A percentile compares a stretch with the other conserved stretches of the same genome.
These are phyloP conservation scores for Oleoguttula mirabilis DNA, from an alignment of 495 filamentous ascomycete genomes.

Conservation along the genomic window DNA sequence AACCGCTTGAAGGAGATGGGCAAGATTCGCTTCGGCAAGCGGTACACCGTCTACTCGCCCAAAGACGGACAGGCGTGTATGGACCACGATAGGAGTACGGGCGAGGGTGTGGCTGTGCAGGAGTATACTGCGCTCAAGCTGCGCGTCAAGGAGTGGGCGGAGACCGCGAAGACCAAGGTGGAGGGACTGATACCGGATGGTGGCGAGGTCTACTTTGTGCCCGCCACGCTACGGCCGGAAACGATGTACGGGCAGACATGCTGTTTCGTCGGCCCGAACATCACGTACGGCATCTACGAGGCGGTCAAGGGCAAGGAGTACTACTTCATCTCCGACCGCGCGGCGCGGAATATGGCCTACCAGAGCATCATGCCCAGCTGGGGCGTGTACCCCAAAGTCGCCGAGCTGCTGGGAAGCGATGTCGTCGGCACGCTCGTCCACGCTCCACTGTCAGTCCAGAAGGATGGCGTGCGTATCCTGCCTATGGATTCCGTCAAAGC, in stretches of 20 bases:
- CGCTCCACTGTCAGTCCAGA: constrained; percentile 83
- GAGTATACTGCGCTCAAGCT: constrained; percentile 90
- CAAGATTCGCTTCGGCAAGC: constrained; percentile 89
- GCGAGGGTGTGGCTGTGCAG: constrained; percentile 81
- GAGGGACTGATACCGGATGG: constrained; percentile 66
- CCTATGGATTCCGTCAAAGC: constrained; percentile 90
- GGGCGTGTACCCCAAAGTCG: constrained; percentile 61
- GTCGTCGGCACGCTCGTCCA: constrained; percentile 76
- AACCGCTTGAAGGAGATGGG: constrained; percentile 74
- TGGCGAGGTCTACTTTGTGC: constrained; percentile 76
- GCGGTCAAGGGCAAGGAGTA: constrained; percentile 65
- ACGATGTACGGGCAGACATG: constrained; percentile 98
- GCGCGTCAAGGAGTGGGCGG: constrained; percentile 76
- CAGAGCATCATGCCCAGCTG: constrained; percentile 71
- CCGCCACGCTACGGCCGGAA: constrained; percentile 86
- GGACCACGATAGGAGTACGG: constrained; percentile 88
- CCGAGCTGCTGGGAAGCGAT: constrained; percentile 60
- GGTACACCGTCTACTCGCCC: constrained; percentile 90
- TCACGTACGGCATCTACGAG: constrained; percentile 84
- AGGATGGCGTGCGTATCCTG: constrained; percentile 67
- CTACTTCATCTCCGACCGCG: constrained; percentile 71
- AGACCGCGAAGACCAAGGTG: constrained; percentile 49
- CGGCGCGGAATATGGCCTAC: constrained; percentile 92
- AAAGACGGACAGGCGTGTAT: constrained; percentile 97
- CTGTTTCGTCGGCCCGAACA: constrained; percentile 87